A percentile compares a stretch with the other conserved stretches of the same genome.
Evolutionary conservation across 2,329 filamentous ascomycete genomes (phyloP).

Genomic region (Cadophora sp.): DNA sequence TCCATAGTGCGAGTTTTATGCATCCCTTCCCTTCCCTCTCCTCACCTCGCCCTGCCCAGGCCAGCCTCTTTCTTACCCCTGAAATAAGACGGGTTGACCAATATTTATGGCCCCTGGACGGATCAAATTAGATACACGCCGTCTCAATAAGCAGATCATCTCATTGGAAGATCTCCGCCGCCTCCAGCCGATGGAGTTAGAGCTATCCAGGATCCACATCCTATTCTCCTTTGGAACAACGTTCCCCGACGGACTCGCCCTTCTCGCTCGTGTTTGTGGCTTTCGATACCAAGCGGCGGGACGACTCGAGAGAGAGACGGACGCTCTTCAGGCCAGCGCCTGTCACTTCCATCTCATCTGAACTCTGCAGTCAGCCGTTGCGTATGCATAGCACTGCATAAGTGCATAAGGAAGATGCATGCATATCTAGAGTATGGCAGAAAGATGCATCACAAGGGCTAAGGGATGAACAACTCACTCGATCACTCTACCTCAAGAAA

Average conservation of each 20-base stretch:
- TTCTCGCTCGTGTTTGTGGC: background rate
- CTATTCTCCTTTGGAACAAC: constrained; percentile 3
- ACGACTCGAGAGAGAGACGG: background rate
- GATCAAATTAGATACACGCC: constrained; percentile 10
- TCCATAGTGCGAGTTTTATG: constrained; percentile 2
- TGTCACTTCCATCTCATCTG: background rate
- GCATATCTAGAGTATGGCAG: background rate
- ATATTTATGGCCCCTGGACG: background rate
- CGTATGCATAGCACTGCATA: constrained; percentile 6
- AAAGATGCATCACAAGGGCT: background rate
- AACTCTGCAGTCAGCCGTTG: background rate
- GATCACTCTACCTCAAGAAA: background rate
- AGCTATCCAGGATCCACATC: background rate
- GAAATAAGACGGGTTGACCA: constrained; percentile 9
- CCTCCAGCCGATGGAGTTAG: constrained; percentile 6
- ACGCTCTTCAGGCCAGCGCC: background rate
- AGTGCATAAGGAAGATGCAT: background rate
- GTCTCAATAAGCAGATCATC: constrained; percentile 2
- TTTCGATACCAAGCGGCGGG: background rate
- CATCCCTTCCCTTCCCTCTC: background rate
- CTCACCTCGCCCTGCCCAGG: background rate
- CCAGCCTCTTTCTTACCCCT: background rate
- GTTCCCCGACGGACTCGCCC: background rate
- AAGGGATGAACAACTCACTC: background rate
- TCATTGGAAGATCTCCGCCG: constrained; percentile 9